Evolutionary conservation across 83 land plant species (phyloP).

Genomic region (Diphasiastrum complanatum): DNA sequence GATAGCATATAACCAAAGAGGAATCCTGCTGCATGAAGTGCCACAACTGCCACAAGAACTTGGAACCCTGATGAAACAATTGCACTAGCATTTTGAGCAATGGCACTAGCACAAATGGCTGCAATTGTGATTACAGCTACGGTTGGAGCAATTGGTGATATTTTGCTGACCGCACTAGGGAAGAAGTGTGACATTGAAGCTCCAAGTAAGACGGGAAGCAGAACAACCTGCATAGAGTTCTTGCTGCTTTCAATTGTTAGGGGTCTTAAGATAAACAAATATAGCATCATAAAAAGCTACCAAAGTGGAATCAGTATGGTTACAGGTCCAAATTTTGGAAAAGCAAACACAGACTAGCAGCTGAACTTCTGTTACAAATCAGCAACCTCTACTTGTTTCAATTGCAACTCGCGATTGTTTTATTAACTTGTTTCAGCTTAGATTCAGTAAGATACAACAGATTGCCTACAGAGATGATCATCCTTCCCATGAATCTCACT

Average conservation of each 20-base stretch:
- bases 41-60: conserved; percentile 46
- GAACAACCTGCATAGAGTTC: conserved; percentile 57
- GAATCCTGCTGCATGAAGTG: conserved; percentile 70
- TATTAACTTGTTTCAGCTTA: no score
- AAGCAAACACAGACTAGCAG: no score
- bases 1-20: conserved; percentile 70
- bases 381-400: no score
- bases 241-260: no score
- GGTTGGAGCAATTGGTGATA: conserved; percentile 69
- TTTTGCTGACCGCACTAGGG: conserved; percentile 39
- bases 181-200: conserved; percentile 66
- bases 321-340: no score
- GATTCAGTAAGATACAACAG: no score
- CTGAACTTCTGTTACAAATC: no score
- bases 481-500: no score
- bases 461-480: no score
- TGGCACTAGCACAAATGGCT: conserved; percentile 71
- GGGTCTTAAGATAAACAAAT: no score
- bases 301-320: not conserved
- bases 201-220: conserved; percentile 81
- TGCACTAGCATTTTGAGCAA: conserved; percentile 74
- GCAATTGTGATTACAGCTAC: conserved; percentile 70
- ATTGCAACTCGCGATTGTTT: no score
- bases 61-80: conserved; percentile 64
- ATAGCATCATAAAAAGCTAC: not conserved